Evolutionary conservation across 768 basidiomycete genomes (phyloP).

Genomic region (Asterophora parasitica): DNA sequence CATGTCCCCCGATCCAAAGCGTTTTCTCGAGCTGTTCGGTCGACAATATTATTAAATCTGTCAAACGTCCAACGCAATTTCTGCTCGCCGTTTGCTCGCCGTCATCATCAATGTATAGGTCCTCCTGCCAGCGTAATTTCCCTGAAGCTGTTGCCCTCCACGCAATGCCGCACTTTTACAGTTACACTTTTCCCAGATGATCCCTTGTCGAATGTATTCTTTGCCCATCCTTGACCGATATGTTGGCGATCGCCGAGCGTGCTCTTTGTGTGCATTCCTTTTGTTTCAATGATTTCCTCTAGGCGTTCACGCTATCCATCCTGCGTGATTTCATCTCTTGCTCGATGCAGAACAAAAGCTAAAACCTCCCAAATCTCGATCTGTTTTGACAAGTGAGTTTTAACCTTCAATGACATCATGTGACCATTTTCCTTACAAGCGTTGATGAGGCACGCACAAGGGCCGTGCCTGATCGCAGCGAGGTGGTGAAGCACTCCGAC

Average conservation of each 20-base stretch:
- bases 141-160: neutral
- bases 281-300: conserved; percentile 5
- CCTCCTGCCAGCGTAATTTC: neutral
- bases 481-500: no score
- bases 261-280: conserved; percentile 5
- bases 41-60: conserved; percentile 1
- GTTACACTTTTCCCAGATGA: neutral
- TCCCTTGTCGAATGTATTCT: neutral
- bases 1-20: neutral
- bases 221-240: neutral
- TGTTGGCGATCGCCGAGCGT: conserved; percentile 2
- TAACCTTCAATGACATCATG: conserved; percentile 11
- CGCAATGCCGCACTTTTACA: neutral
- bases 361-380: conserved; percentile 1
- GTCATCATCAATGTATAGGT: no score
- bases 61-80: neutral
- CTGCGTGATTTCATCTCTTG: neutral
- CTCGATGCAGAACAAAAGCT: conserved; percentile 5
- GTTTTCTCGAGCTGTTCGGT: neutral
- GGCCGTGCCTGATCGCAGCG: neutral
- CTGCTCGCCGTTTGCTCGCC: no score
- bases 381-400: neutral
- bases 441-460: conserved; percentile 8
- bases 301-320: neutral
- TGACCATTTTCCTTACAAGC: neutral